Evolutionary conservation across 495 filamentous ascomycete species (phyloP), one percentile per base, ranked within the genome.

Genomic region (Talaromyces stipitatus): DNA sequence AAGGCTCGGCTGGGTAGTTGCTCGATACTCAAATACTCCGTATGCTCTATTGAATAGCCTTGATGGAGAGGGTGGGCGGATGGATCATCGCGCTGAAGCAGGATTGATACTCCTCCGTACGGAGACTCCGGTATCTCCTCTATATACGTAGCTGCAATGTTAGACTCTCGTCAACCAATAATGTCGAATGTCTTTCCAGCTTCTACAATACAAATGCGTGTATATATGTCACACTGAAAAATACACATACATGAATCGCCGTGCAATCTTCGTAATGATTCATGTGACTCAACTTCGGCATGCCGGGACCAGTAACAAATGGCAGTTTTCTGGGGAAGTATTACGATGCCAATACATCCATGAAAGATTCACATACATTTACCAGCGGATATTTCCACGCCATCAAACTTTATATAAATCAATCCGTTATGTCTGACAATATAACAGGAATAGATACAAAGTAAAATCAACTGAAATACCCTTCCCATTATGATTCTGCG

Each of bases 401-500:
- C n/a, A n/a, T n/a, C n/a, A n/a, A n/a, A n/a, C n/a, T n/a, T n/a
- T n/a, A n/a, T n/a, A n/a, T n/a, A n/a, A n/a, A n/a, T n/a, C n/a
- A n/a, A n/a, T n/a, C n/a, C n/a, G n/a, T n/a, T n/a, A n/a, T n/a
- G n/a, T n/a, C n/a, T n/a, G 23, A 38, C 4, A 36, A 10, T 4
- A 23, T 26, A 16, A 22, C 12, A 10, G 20, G 9, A 41, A 9
- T 38, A 3, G 11, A 12, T 32, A 16, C 29, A 11, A 64, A 60
- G 46, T 60, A 50, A 43, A 61, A 64, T 41, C 57, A 56, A 22
- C 1, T 55, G 11, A 9, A 56, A 60, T 29, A 30, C 26, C 3
- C 45, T 64, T 53, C 62, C 63, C 60, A 62, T 58, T 65, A 55
- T 56, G 26, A 29, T 59, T 29, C 16, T 50, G 12, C 24, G 10